Percentiles rank a stretch among this genome's conserved stretches.
These are phyloP conservation scores for Apophysomyces elegans DNA, from an alignment of 371 early-diverging fungal genomes.

Conservation along the genomic window DNA sequence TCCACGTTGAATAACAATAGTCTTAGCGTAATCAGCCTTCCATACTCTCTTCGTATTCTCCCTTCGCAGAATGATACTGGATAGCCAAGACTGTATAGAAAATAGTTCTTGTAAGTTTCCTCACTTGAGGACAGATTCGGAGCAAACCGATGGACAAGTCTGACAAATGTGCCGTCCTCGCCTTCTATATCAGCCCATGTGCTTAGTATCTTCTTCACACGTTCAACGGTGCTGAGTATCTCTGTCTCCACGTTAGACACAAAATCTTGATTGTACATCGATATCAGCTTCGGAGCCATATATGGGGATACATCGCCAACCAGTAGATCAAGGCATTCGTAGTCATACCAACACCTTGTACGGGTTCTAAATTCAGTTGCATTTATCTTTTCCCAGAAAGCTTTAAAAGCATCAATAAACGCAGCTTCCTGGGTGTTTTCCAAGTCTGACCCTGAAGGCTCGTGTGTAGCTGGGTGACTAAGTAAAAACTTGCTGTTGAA, in stretches of 20 bases:
- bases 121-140: conserved; percentile 18
- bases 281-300: conserved; percentile 46
- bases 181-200: conserved; percentile 44
- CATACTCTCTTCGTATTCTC: conserved; percentile 49
- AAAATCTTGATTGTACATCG: conserved; percentile 49
- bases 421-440: conserved; percentile 20
- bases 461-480: background rate
- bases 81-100: conserved; percentile 23
- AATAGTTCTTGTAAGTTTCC: conserved; percentile 27
- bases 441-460: too few relatives aligned
- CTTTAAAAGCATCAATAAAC: conserved; percentile 35
- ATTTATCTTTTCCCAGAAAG: conserved; percentile 45
- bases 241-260: conserved; percentile 38
- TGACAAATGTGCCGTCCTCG: conserved; percentile 48
- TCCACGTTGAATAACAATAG: conserved; percentile 62
- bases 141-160: conserved; percentile 33
- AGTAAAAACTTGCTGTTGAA: conserved; percentile 38
- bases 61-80: conserved; percentile 51
- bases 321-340: conserved; percentile 47
- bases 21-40: conserved; percentile 37
- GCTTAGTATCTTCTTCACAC: conserved; percentile 22
- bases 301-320: conserved; percentile 53
- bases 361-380: conserved; percentile 30
- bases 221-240: conserved; percentile 27
- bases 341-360: conserved; percentile 53